A percentile compares a stretch with the other conserved stretches of the same genome.
Conservation (phyloP, 768 basidiomycete genomes). For the Termitomyces sp. region DNA sequence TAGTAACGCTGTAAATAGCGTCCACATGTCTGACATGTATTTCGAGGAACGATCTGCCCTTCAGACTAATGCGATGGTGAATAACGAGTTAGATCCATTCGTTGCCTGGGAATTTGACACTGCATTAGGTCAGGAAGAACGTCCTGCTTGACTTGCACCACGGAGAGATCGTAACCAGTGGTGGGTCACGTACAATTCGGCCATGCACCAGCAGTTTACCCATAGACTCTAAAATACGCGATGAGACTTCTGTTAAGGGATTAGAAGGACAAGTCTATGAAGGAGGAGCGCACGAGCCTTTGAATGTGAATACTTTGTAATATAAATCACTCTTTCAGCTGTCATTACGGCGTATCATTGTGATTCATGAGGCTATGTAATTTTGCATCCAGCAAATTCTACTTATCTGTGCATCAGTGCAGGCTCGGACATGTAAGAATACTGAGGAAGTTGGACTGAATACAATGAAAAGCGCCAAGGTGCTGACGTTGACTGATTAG, state of each 20-base stretch:
- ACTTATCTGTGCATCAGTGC: neutral
- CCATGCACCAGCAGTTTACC: neutral
- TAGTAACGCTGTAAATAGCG: neutral
- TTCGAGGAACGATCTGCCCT: conserved; percentile 1
- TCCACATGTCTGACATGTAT: conserved; percentile 12
- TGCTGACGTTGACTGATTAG: no score
- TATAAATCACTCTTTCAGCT: neutral
- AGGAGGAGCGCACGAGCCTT: neutral
- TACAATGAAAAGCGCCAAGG: no score
- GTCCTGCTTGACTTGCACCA: neutral
- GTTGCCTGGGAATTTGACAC: neutral
- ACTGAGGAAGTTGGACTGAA: neutral
- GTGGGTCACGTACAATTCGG: neutral
- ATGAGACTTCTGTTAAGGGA: neutral
- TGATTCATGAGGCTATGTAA: neutral
- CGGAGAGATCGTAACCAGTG: neutral
- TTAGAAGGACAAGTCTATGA: neutral
- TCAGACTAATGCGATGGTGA: neutral
- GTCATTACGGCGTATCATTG: neutral
- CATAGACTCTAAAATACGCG: neutral
- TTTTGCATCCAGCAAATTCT: no score
- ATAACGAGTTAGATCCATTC: neutral
- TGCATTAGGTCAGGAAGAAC: neutral
- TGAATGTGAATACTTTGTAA: neutral
- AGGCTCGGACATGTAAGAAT: neutral